Evolutionary conservation across 768 basidiomycete genomes (phyloP), one percentile per base, ranked within the genome.

Genomic region (Mycena albidolilacea): DNA sequence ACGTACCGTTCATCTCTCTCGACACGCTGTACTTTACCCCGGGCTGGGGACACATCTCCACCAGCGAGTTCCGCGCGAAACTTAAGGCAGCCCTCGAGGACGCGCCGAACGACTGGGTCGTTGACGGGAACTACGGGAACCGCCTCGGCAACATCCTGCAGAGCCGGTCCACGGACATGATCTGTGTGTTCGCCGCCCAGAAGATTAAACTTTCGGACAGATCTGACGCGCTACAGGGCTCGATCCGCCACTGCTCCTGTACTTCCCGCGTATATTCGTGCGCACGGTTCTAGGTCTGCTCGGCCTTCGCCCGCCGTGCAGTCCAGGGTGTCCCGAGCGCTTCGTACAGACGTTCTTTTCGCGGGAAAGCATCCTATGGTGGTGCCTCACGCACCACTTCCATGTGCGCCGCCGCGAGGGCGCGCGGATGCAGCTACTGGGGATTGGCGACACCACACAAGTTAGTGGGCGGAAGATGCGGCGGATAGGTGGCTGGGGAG

Each of bases 211-310:
- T 23, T 44, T 17, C 15, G 37, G 14, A 15, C 5, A 17, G n/a
- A 30, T 30, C 30, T 43, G 41, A 17, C 5, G 11, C 38, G 55
- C 52, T 10, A 5, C 21, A 93, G 91, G 92, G 92, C 82, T 93
- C 30, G 91, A 93, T 73, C 91, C 91, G 7, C 92, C 91, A 8
- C 82, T 93, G 38, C 15, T 82, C 14, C 79, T 89, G 10, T 92
- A 92, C 80, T 85, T 93, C 69, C 90, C 91, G 21, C 89, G 92
- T n/a, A 74, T 92, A 38, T 75, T 87, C 71, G 71, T 83, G 64
- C 85, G 92, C 52, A 92, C 91, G 0, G 75, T 90, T 17, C 78
- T 82, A 68, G 85, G 90, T 17, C 71, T 90, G 8, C 63, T 87
- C 7, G 67, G 83, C 0, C 71, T 85, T 30, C 52, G 68, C 0